A percentile compares a stretch with the other conserved stretches of the same genome.
Conservation (phyloP, 148 eudicot genomes). For the Agrostemma githago region DNA sequence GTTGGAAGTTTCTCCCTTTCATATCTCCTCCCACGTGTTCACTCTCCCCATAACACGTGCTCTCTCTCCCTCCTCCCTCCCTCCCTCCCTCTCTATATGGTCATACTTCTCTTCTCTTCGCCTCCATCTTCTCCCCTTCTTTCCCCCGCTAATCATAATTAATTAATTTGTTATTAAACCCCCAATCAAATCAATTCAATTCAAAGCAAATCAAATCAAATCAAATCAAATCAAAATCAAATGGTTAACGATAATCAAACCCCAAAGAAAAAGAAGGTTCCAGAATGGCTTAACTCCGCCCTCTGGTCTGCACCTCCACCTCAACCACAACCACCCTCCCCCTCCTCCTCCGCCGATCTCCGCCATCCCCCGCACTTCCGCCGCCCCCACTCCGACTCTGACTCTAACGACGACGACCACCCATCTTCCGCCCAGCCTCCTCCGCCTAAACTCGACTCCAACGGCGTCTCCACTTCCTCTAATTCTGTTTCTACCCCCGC, state of each 20-base stretch:
- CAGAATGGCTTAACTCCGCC: conserved; percentile 95
- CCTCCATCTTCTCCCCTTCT: neutral
- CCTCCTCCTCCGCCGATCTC: conserved; percentile 5
- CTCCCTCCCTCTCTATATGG: neutral
- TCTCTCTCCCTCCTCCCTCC: neutral
- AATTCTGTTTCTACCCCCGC: conserved; percentile 14
- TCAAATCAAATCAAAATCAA: neutral
- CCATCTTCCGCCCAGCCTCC: conserved; percentile 18
- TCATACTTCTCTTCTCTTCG: neutral
- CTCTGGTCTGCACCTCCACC: conserved; percentile 65
- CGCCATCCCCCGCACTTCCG: neutral
- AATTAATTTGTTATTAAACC: neutral
- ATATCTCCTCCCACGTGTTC: neutral
- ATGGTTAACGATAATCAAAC: conserved; percentile 45
- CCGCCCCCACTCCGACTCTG: conserved; percentile 19
- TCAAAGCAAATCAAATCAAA: neutral
- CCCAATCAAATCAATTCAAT: neutral
- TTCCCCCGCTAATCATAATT: neutral
- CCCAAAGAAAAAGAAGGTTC: conserved; percentile 32
- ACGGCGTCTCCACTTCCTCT: conserved; percentile 31
- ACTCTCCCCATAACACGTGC: neutral
- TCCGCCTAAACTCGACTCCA: conserved; percentile 25
- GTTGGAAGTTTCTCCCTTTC: neutral
- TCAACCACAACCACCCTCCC: conserved; percentile 20
- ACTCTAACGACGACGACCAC: conserved; percentile 6